Evolutionary conservation across 2,329 filamentous ascomycete species (phyloP).

Genomic region (Cyphellophora attinorum): DNA sequence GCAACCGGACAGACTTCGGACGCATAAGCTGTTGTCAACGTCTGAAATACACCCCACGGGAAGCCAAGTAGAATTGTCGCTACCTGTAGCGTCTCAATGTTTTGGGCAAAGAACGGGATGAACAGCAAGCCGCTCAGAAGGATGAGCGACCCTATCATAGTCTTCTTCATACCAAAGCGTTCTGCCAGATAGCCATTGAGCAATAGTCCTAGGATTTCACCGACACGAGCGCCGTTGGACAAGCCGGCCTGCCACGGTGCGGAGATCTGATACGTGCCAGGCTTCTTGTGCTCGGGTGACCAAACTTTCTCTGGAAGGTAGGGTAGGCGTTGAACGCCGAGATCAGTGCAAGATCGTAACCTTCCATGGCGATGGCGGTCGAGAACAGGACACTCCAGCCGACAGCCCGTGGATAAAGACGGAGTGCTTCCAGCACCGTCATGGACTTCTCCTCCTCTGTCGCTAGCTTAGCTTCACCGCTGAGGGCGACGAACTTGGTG

Average conservation of each 20-base stretch:
- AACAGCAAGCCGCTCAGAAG: slow-evolving; percentile 21
- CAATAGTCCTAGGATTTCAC: slow-evolving; percentile 22
- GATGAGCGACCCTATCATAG: slow-evolving; percentile 15
- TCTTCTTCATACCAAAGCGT: slow-evolving; percentile 25
- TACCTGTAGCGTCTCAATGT: slow-evolving; percentile 21
- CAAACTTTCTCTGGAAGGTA: slow-evolving; percentile 30
- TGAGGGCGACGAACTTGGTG: too few relatives aligned
- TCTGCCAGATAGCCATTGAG: slow-evolving; percentile 22
- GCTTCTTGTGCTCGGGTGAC: not conserved
- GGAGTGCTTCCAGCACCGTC: slow-evolving; percentile 57
- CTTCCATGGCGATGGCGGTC: slow-evolving; percentile 58
- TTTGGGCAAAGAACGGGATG: slow-evolving; percentile 29
- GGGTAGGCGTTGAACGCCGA: slow-evolving; percentile 62
- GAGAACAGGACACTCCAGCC: slow-evolving; percentile 52
- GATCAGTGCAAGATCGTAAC: slow-evolving; percentile 71
- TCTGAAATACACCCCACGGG: slow-evolving; percentile 24
- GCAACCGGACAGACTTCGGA: slow-evolving; percentile 24
- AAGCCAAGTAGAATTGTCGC: slow-evolving; percentile 28
- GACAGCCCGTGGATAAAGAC: slow-evolving; percentile 76
- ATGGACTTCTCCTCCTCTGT: slow-evolving; percentile 6
- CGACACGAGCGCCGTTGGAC: slow-evolving; percentile 20
- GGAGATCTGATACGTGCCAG: slow-evolving; percentile 2
- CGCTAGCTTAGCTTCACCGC: not conserved
- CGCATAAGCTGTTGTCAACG: slow-evolving; percentile 25
- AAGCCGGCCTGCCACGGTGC: slow-evolving; percentile 10